Conservation (phyloP, 768 basidiomycete genomes). For the Lactarius evosmus region DNA sequence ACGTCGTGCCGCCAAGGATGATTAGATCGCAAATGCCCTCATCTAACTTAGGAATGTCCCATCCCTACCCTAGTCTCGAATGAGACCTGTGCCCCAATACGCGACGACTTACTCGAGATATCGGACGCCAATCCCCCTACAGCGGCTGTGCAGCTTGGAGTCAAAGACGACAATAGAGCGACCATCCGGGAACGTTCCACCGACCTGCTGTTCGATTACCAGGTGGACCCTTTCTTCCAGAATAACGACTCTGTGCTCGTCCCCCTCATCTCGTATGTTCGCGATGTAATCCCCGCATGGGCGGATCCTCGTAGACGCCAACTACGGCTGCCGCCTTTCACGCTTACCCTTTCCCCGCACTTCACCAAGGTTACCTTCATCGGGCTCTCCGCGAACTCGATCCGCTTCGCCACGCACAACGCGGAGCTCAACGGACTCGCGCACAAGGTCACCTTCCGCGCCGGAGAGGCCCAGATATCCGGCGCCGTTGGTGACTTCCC, state of each 20-base stretch:
- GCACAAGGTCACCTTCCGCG: constrained; percentile 60
- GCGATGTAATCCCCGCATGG: constrained; percentile 69
- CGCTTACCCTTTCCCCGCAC: constrained; percentile 71
- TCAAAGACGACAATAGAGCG: constrained; percentile 61
- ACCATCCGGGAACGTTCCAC: constrained; percentile 85
- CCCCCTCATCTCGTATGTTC: constrained; percentile 78
- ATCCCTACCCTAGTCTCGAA: constrained; percentile 85
- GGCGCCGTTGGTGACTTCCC: constrained; percentile 62
- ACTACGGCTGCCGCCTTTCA: constrained; percentile 91
- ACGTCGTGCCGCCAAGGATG: not conserved
- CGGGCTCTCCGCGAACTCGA: constrained; percentile 74
- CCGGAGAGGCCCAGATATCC: constrained; percentile 90
- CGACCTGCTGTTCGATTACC: constrained; percentile 76
- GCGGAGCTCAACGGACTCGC: constrained; percentile 57
- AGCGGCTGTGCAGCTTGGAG: constrained; percentile 27
- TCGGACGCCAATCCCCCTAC: constrained; percentile 30
- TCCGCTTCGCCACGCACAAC: constrained; percentile 64
- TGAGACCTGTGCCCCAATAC: constrained; percentile 53
- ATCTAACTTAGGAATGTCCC: constrained; percentile 79
- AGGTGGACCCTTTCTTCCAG: constrained; percentile 91
- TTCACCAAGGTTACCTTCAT: constrained; percentile 81
- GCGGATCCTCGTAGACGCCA: constrained; percentile 95
- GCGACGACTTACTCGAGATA: constrained; percentile 67
- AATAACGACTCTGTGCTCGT: constrained; percentile 94
- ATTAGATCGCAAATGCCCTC: not conserved